Evolutionary conservation across 768 basidiomycete species (phyloP).

Genomic region (Boletus pseudo-olivaceus): DNA sequence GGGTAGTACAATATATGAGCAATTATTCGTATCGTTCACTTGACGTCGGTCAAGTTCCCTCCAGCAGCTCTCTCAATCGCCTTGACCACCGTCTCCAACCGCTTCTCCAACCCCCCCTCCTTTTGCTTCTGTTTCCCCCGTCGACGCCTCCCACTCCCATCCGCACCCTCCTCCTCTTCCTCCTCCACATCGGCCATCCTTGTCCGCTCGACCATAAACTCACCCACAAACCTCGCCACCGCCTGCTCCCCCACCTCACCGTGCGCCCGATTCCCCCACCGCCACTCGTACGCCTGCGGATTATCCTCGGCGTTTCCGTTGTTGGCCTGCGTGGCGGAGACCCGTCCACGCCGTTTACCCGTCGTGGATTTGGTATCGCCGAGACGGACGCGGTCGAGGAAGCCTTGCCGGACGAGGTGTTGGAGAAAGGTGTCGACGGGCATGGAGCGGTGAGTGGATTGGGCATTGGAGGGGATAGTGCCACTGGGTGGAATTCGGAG

Average conservation of each 20-base stretch:
- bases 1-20: neutral
- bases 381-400: slow-evolving; percentile 64
- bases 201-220: slow-evolving; percentile 57
- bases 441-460: slow-evolving; percentile 47
- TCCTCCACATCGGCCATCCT: slow-evolving; percentile 15
- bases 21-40: slow-evolving; percentile 11
- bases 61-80: slow-evolving; percentile 41
- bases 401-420: slow-evolving; percentile 64
- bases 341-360: slow-evolving; percentile 55
- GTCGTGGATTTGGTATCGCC: slow-evolving; percentile 46
- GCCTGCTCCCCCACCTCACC: slow-evolving; percentile 80
- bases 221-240: slow-evolving; percentile 71
- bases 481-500: slow-evolving; percentile 56
- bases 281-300: slow-evolving; percentile 59
- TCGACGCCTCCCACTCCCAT: slow-evolving; percentile 1
- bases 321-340: slow-evolving; percentile 38
- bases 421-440: slow-evolving; percentile 66
- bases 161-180: slow-evolving; percentile 12
- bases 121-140: slow-evolving; percentile 18
- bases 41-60: slow-evolving; percentile 44
- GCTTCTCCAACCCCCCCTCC: slow-evolving; percentile 17
- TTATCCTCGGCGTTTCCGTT: slow-evolving; percentile 7
- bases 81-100: slow-evolving; percentile 31
- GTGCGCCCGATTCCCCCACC: slow-evolving; percentile 80
- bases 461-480: slow-evolving; percentile 48